Percentiles rank a stretch among this genome's conserved stretches.
Evolutionary conservation across 2,329 filamentous ascomycete species (phyloP).

Genomic region (Monosporascus sp.): DNA sequence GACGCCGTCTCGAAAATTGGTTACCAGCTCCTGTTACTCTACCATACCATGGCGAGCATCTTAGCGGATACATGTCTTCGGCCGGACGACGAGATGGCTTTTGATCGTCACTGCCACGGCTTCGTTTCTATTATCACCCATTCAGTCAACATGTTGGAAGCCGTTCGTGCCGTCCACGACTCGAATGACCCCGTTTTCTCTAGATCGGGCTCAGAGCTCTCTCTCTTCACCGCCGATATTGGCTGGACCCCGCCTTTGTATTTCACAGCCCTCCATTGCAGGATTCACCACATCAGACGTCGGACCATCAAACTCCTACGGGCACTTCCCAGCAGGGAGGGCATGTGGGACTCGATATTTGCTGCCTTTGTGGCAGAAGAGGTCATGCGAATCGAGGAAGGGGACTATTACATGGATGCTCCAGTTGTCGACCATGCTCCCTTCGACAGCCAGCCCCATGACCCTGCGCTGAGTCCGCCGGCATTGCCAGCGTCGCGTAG

Average conservation of each 20-base stretch:
- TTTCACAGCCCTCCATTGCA: constrained; percentile 42
- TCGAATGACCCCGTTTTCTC: constrained; percentile 1
- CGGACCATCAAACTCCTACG: constrained; percentile 19
- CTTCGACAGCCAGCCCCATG: too few relatives aligned
- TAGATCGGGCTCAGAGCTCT: constrained; percentile 18
- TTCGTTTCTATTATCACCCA: constrained; percentile 30
- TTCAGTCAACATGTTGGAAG: constrained; percentile 1
- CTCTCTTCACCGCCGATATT: constrained; percentile 34
- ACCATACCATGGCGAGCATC: constrained; percentile 39
- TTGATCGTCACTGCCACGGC: constrained; percentile 28
- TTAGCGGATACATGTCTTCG: constrained; percentile 33
- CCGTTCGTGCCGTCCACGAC: neutral
- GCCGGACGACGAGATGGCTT: constrained; percentile 28
- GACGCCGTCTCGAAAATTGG: constrained; percentile 14
- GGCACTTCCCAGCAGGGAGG: constrained; percentile 25
- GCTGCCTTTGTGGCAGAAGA: constrained; percentile 28
- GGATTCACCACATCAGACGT: constrained; percentile 33
- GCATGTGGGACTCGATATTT: constrained; percentile 35
- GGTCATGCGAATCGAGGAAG: constrained; percentile 35
- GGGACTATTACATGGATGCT: constrained; percentile 13
- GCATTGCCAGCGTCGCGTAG: too few relatives aligned
- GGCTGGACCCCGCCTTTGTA: constrained; percentile 42
- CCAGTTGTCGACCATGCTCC: too few relatives aligned
- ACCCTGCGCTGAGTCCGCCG: too few relatives aligned
- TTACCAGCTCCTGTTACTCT: constrained; percentile 29